phyloP scores from a whole-genome alignment of 73 alveolate genomes.

The Breviolum minutum region DNA sequence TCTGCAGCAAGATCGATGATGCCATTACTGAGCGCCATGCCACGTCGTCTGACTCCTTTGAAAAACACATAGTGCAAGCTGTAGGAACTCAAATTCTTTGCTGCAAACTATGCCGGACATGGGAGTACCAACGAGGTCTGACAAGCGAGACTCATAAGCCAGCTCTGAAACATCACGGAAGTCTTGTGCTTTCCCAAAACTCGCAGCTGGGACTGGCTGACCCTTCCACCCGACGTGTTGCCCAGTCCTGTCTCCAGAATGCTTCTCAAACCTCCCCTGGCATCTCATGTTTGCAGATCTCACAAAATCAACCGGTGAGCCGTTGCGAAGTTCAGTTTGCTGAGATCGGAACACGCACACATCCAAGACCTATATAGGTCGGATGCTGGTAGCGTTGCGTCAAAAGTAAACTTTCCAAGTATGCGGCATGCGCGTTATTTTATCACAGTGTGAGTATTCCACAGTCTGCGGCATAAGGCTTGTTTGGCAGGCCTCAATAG shows the following conservation, averaged over 20 bases:
- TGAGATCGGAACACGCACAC: background rate
- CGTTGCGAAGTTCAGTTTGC: background rate
- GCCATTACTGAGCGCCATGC: background rate
- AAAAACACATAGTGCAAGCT: background rate
- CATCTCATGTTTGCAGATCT: background rate
- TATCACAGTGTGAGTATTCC: too few relatives aligned
- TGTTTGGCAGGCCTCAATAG: background rate
- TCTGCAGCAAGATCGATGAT: too few relatives aligned
- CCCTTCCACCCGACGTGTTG: too few relatives aligned
- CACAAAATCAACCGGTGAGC: too few relatives aligned
- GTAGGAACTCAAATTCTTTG: too few relatives aligned
- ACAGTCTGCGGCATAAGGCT: too few relatives aligned
- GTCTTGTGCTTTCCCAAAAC: background rate
- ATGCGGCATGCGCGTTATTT: too few relatives aligned
- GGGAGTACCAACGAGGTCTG: too few relatives aligned
- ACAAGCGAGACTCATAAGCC: background rate
- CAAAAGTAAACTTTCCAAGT: too few relatives aligned
- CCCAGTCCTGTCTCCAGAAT: constrained; percentile 21
- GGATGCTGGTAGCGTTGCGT: background rate
- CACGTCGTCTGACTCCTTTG: constrained; percentile 17
- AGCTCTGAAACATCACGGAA: background rate
- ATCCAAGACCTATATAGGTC: background rate
- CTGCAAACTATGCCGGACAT: too few relatives aligned
- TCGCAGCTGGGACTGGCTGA: too few relatives aligned
- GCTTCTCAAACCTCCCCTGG: constrained; percentile 21